These are phyloP conservation scores for Trypanosoma mega DNA, from an alignment of 208 protist genomes.

Conservation along the genomic window DNA sequence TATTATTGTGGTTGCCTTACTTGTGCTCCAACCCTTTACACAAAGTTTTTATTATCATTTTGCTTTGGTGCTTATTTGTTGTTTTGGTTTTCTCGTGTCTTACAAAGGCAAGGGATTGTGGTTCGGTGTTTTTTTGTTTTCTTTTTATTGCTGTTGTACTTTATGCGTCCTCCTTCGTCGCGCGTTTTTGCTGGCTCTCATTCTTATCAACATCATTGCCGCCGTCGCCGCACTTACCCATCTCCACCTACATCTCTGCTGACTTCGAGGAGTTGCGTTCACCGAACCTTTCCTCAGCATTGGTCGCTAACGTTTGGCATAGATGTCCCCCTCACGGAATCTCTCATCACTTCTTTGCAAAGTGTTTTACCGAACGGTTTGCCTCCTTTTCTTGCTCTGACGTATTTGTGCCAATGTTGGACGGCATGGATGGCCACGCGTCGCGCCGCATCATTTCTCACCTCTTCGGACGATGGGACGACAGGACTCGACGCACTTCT, in stretches of 20 bases:
- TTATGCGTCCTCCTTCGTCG: constrained; percentile 17
- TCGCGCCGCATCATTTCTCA: no score
- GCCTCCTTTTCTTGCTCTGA: constrained; percentile 20
- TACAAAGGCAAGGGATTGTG: neutral
- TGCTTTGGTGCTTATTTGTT: no score
- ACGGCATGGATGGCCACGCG: constrained; percentile 9
- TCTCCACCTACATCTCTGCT: no score
- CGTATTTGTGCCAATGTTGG: constrained; percentile 21
- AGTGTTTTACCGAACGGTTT: constrained; percentile 1
- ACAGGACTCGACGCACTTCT: constrained; percentile 6
- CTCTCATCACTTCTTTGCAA: neutral
- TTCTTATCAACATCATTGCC: neutral
- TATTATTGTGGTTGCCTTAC: no score
- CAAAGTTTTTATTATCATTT: no score
- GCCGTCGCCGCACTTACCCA: no score
- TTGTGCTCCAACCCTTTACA: no score
- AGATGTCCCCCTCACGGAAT: constrained; percentile 1
- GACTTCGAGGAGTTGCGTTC: no score
- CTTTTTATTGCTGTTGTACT: neutral
- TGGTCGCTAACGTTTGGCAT: constrained; percentile 8
- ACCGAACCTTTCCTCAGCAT: neutral
- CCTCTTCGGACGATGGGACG: neutral
- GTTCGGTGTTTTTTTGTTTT: neutral
- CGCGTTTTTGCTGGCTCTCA: constrained; percentile 4
- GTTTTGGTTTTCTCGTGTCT: neutral